Percentiles rank a stretch among this genome's conserved stretches.
These are phyloP conservation scores for Phytophthora litchii DNA, from an alignment of 352 stramenopile genomes.

Conservation along the genomic window DNA sequence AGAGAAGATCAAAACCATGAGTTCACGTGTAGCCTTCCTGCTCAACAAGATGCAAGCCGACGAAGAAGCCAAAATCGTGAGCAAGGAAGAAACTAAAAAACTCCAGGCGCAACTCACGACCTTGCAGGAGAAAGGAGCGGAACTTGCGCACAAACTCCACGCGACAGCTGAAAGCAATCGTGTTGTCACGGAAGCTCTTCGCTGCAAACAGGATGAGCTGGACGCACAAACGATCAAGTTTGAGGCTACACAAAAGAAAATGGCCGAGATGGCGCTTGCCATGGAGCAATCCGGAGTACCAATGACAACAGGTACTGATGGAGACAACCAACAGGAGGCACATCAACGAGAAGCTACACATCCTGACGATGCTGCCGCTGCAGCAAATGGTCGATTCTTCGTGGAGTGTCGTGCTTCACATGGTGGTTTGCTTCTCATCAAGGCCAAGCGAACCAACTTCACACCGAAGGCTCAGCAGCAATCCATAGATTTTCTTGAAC, in stretches of 20 bases:
- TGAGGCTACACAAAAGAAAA: constrained; percentile 80
- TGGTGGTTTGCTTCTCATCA: constrained; percentile 89
- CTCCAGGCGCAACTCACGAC: constrained; percentile 91
- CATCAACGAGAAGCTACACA: constrained; percentile 40
- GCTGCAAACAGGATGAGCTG: constrained; percentile 90
- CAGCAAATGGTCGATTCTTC: constrained; percentile 84
- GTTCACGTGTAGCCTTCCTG: constrained; percentile 92
- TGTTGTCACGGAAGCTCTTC: constrained; percentile 91
- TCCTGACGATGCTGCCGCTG: constrained; percentile 64
- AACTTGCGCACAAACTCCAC: constrained; percentile 90
- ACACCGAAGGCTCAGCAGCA: constrained; percentile 55
- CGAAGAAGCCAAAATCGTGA: constrained; percentile 93
- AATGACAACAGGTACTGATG: constrained; percentile 24
- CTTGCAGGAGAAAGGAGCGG: constrained; percentile 88
- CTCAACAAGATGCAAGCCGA: constrained; percentile 97
- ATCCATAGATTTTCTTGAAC: constrained; percentile 90
- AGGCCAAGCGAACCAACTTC: constrained; percentile 90
- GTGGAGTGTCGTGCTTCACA: constrained; percentile 83
- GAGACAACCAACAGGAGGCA: constrained; percentile 29
- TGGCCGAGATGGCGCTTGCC: constrained; percentile 56
- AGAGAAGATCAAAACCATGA: constrained; percentile 95
- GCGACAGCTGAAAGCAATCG: constrained; percentile 92
- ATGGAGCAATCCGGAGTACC: constrained; percentile 60
- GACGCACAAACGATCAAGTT: constrained; percentile 85
- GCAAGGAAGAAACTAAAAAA: constrained; percentile 95